These are phyloP conservation scores for Reticulascus tulasneorum DNA, from an alignment of 2,329 filamentous ascomycete genomes.

Conservation along the genomic window DNA sequence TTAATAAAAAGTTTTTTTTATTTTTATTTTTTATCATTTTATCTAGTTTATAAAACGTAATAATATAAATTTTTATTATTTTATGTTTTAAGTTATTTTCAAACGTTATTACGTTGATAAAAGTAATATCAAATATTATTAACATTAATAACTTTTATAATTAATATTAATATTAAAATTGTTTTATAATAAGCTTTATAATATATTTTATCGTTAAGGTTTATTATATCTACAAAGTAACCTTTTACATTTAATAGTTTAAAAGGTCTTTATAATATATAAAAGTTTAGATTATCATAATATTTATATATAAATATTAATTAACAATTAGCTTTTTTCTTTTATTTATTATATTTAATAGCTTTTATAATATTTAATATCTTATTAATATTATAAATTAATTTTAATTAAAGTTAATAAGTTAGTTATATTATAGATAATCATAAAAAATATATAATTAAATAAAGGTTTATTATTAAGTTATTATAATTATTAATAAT, in stretches of 20 bases:
- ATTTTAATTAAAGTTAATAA: background rate
- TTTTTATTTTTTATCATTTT: background rate
- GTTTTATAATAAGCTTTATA: background rate
- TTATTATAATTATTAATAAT: constrained; percentile 1
- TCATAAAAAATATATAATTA: background rate
- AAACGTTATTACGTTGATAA: no score
- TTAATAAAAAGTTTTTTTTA: background rate
- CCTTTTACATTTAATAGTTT: no score
- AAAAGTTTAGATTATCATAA: background rate
- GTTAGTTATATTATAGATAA: background rate
- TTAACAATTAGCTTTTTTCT: background rate
- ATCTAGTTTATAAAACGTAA: background rate
- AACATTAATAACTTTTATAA: background rate
- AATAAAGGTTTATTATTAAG: background rate
- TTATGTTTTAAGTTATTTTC: no score
- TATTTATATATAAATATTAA: background rate
- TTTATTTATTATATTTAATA: no score
- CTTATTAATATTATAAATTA: background rate
- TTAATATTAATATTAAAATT: background rate
- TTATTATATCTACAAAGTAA: background rate
- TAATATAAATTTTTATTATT: background rate
- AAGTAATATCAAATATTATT: background rate
- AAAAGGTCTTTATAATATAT: no score
- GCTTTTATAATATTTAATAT: background rate
- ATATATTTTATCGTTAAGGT: background rate